Evolutionary conservation across 148 eudicot genomes (phyloP).

Genomic region (Rheum nobile): DNA sequence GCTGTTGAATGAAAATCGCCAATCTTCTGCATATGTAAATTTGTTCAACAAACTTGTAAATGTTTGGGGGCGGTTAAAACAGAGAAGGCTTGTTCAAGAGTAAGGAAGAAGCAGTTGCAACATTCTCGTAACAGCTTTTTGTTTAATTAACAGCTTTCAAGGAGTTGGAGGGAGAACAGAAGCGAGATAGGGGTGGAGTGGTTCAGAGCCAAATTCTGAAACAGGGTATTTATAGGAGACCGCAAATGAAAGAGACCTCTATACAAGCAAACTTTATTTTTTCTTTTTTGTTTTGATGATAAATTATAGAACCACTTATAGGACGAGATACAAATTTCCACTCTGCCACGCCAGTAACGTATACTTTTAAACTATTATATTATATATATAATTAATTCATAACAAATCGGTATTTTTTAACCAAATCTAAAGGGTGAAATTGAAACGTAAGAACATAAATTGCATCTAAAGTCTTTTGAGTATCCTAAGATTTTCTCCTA

Average conservation of each 20-base stretch:
- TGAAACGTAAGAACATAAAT: background rate
- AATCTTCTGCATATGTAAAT: background rate
- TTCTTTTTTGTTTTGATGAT: too few relatives aligned
- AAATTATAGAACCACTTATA: background rate
- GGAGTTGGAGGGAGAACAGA: background rate
- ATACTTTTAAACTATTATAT: background rate
- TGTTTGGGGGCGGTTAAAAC: too few relatives aligned
- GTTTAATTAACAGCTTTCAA: too few relatives aligned
- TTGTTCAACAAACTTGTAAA: too few relatives aligned
- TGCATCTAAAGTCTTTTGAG: too few relatives aligned
- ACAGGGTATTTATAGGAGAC: background rate
- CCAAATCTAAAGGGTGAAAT: background rate
- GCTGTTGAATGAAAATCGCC: background rate
- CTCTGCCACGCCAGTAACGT: background rate
- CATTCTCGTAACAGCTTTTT: background rate
- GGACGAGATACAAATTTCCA: background rate
- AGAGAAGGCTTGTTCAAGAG: background rate
- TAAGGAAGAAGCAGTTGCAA: background rate
- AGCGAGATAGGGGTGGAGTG: background rate
- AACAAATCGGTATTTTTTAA: background rate
- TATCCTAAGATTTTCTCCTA: too few relatives aligned
- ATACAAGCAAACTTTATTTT: background rate
- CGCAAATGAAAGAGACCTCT: background rate
- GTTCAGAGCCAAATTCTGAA: background rate
- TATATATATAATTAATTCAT: background rate